Evolutionary conservation across 306 rosid genomes (phyloP).

Genomic region (Trifolium dubium): DNA sequence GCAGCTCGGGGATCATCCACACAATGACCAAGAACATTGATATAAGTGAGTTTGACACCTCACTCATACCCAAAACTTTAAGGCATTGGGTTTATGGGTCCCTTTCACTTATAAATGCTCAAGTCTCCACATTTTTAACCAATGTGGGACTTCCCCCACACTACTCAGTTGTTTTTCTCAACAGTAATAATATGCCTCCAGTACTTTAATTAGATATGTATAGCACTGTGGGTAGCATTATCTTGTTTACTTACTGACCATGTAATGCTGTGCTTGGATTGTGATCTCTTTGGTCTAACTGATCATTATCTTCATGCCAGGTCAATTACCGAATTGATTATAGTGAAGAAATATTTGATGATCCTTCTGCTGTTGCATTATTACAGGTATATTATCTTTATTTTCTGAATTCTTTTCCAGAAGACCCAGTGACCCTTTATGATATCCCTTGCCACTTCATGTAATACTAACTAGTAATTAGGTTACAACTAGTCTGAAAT

Average conservation of each 20-base stretch:
- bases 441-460: constrained; percentile 22
- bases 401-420: constrained; percentile 37
- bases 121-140: too few relatives aligned
- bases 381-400: constrained; percentile 63
- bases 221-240: not conserved
- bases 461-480: constrained; percentile 13
- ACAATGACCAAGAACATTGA: too few relatives aligned
- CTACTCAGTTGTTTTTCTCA: too few relatives aligned
- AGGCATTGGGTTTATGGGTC: too few relatives aligned
- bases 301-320: constrained; percentile 54
- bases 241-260: constrained; percentile 24
- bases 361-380: constrained; percentile 77
- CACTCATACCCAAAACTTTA: too few relatives aligned
- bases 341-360: constrained; percentile 90
- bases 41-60: too few relatives aligned
- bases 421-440: constrained; percentile 23
- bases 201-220: constrained; percentile 16
- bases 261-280: constrained; percentile 24
- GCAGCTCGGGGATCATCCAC: too few relatives aligned
- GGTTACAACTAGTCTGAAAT: constrained; percentile 21
- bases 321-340: constrained; percentile 86
- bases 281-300: constrained; percentile 26
- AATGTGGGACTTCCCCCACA: too few relatives aligned
- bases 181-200: too few relatives aligned
- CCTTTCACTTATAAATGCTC: too few relatives aligned